These are phyloP conservation scores for Phytophthora boehmeriae DNA, from an alignment of 352 stramenopile genomes.

Conservation along the genomic window DNA sequence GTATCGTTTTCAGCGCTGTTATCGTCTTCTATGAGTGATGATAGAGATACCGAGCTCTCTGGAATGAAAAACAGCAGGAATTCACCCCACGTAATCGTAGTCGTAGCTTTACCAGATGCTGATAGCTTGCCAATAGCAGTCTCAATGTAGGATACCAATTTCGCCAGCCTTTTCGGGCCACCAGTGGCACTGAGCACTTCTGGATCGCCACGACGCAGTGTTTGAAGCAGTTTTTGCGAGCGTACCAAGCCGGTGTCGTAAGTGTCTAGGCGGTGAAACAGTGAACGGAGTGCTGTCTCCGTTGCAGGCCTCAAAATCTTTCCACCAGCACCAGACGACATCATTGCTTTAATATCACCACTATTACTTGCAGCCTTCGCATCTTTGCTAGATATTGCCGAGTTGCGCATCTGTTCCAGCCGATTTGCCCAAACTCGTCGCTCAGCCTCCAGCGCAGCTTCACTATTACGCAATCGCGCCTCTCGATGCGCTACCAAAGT, in stretches of 20 bases:
- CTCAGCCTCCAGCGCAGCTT: slow-evolving; percentile 61
- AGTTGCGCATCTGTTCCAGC: slow-evolving; percentile 29
- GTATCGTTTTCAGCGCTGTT: background rate
- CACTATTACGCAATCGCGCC: slow-evolving; percentile 63
- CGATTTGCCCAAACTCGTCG: slow-evolving; percentile 41
- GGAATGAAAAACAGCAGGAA: slow-evolving; percentile 77
- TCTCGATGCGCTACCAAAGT: slow-evolving; percentile 57
- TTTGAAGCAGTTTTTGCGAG: slow-evolving; percentile 35
- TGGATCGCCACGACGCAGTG: slow-evolving; percentile 39
- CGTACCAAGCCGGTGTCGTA: slow-evolving; percentile 65
- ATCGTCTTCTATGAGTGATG: slow-evolving; percentile 8
- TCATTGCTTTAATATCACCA: slow-evolving; percentile 2
- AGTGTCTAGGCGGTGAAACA: slow-evolving; percentile 75
- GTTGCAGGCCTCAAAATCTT: slow-evolving; percentile 54
- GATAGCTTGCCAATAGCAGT: slow-evolving; percentile 35
- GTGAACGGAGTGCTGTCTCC: slow-evolving; percentile 51
- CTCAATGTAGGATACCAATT: slow-evolving; percentile 53
- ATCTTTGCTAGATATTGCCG: slow-evolving; percentile 4
- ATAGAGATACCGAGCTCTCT: slow-evolving; percentile 26
- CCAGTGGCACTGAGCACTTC: slow-evolving; percentile 45
- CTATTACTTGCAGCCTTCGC: slow-evolving; percentile 10
- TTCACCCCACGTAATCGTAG: slow-evolving; percentile 75
- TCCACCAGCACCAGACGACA: slow-evolving; percentile 3
- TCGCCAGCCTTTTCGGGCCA: slow-evolving; percentile 28
- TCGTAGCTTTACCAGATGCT: slow-evolving; percentile 5